Base-by-base conservation (phyloP, 1,139 yeast genomes). In the Candida tunisiensis region DNA sequence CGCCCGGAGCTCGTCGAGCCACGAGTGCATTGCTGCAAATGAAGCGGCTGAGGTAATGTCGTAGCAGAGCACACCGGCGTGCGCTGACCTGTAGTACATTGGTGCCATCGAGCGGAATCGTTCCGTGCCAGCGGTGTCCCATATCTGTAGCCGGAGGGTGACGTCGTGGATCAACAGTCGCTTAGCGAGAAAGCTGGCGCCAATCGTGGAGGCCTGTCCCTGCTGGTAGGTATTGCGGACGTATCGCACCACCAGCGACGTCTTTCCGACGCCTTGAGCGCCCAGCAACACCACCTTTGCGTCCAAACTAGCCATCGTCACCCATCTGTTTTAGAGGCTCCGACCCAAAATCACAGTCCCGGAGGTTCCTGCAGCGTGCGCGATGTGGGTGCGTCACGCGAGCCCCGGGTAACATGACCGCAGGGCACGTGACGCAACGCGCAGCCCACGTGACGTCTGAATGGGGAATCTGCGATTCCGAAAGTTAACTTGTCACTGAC, bases 121-220 rank as follows among this genome's bases (percentile, higher is more conserved):
- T 52, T 88, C 98, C 56, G 88, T 98, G 10, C 98, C 98, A 0
- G 98, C 98, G 9, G 98, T 88, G 49, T 88, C 98, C 96, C 96
- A 88, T 38, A 88, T 88, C 52, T 88, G 98, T 53, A 83, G 88
- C 51, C 88, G 88, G 47, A 88, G 83, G 11, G 91, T 79, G 40
- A 79, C 70, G 37, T 79, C 83, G 21, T 91, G 91, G 41, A 88
- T 74, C 20, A 85, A 74, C 47, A 95, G 88, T 48, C 91, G 74
- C 51, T 88, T 96, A 19, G 98, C 88, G 33, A 88, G 59, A 47
- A 88, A 88, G 1, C 96, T 96, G 4, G 98, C 98, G 9, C 98
- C 98, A 41, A 88, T 85, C 3, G 98, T 88, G 22, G 98, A 96
- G 45, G 88, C 83, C 52, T 85, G 85, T 52, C 88, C 85, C 51